phyloP scores from a whole-genome alignment of 768 basidiomycete genomes.

The Tylopilus sp. region DNA sequence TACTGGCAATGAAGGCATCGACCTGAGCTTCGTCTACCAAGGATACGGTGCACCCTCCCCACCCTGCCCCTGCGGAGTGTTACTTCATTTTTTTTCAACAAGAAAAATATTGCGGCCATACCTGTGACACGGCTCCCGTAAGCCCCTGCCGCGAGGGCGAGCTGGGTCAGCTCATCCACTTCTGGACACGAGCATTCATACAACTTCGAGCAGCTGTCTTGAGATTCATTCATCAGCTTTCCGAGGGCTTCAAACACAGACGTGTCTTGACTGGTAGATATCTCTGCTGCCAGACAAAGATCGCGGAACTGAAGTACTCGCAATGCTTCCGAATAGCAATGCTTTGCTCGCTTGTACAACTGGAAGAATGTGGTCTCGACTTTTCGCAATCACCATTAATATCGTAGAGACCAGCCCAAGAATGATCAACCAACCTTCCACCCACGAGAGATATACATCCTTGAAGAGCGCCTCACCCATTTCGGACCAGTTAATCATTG shows the following conservation, averaged over 20 bases:
- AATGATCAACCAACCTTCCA: slow-evolving; percentile 56
- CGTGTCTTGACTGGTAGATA: slow-evolving; percentile 17
- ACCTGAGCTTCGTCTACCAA: slow-evolving; percentile 66
- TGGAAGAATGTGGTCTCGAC: slow-evolving; percentile 82
- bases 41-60: slow-evolving; percentile 89
- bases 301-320: slow-evolving; percentile 78
- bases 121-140: slow-evolving; percentile 84
- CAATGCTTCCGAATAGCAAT: slow-evolving; percentile 77
- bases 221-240: slow-evolving; percentile 73
- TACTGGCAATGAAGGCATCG: slow-evolving; percentile 55
- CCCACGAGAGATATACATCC: slow-evolving; percentile 72
- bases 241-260: slow-evolving; percentile 54
- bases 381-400: background rate
- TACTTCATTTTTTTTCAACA: background rate
- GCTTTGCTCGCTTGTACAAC: slow-evolving; percentile 76
- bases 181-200: slow-evolving; percentile 83
- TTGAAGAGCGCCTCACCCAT: slow-evolving; percentile 53
- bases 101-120: slow-evolving; percentile 17
- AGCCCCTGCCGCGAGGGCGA: slow-evolving; percentile 71
- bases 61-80: slow-evolving; percentile 63
- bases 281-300: slow-evolving; percentile 50
- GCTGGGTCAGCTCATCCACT: slow-evolving; percentile 60
- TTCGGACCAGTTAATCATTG: slow-evolving; percentile 68
- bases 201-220: slow-evolving; percentile 60
- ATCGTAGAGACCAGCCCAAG: background rate